phyloP scores from a whole-genome alignment of 495 filamentous ascomycete genomes.

The Penicillium ucsense region DNA sequence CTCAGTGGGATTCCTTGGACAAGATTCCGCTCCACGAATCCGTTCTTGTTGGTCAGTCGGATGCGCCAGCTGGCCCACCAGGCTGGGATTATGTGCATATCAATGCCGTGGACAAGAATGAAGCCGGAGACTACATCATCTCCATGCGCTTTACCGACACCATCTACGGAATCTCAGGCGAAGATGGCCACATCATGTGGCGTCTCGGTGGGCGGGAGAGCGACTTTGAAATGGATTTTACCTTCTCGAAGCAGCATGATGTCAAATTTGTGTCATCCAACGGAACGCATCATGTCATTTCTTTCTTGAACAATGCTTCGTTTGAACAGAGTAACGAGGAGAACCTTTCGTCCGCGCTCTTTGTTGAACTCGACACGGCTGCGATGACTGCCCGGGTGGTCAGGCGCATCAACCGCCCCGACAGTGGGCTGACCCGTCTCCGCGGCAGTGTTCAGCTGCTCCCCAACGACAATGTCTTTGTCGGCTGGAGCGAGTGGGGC shows the following conservation, averaged over 20 bases:
- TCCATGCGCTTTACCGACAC: conserved; percentile 47
- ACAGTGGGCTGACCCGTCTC: conserved; percentile 42
- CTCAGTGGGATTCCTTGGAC: conserved; percentile 38
- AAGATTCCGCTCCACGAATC: conserved; percentile 33
- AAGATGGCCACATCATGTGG: conserved; percentile 49
- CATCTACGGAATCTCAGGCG: conserved; percentile 48
- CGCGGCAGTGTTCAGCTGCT: conserved; percentile 51
- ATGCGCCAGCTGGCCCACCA: conserved; percentile 8
- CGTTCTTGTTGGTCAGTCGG: conserved; percentile 35
- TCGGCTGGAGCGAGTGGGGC: conserved; percentile 49
- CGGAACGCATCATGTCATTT: conserved; percentile 40
- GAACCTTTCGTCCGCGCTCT: conserved; percentile 40
- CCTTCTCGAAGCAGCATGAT: conserved; percentile 53
- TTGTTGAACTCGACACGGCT: conserved; percentile 39
- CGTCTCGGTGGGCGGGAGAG: conserved; percentile 40
- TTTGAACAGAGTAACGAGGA: conserved; percentile 32
- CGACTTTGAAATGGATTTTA: conserved; percentile 36
- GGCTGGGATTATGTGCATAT: conserved; percentile 37
- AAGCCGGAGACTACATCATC: conserved; percentile 46
- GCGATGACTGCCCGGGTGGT: conserved; percentile 37
- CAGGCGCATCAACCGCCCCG: conserved; percentile 35
- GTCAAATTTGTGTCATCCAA: conserved; percentile 44
- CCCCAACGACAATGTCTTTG: conserved; percentile 43
- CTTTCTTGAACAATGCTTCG: conserved; percentile 46
- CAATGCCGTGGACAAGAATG: conserved; percentile 35